Conservation (phyloP, 2,329 filamentous ascomycete species). For the Chaetomium sp. region DNA sequence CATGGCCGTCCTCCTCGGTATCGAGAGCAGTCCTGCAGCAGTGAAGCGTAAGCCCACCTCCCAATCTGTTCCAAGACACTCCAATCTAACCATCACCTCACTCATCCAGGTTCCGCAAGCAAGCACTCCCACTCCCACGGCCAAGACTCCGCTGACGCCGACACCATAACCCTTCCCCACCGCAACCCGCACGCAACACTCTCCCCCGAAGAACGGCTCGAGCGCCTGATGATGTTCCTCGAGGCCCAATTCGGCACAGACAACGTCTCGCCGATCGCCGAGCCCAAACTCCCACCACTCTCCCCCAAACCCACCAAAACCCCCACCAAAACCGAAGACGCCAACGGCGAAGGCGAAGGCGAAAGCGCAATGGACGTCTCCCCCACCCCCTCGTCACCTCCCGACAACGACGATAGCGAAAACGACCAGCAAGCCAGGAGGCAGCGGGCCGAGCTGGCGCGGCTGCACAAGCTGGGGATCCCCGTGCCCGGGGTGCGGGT, state of each 20-base stretch:
- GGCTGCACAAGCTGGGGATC: slow-evolving; percentile 81
- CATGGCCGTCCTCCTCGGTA: slow-evolving; percentile 86
- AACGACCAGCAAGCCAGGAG: slow-evolving; percentile 31
- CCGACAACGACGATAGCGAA: slow-evolving; percentile 35
- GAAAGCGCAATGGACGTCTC: slow-evolving; percentile 43
- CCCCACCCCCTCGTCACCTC: not conserved
- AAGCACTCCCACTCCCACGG: slow-evolving; percentile 57
- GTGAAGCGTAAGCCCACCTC: slow-evolving; percentile 71
- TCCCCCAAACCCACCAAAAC: slow-evolving; percentile 8
- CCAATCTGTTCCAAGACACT: not conserved
- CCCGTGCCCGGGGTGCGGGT: slow-evolving; percentile 88
- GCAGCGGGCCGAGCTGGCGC: slow-evolving; percentile 69
- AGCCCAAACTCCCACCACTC: slow-evolving; percentile 52
- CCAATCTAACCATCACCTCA: slow-evolving; percentile 33
- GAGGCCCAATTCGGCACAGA: slow-evolving; percentile 93
- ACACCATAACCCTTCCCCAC: slow-evolving; percentile 42
- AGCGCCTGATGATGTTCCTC: slow-evolving; percentile 90
- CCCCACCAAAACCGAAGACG: not conserved
- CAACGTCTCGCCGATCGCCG: slow-evolving; percentile 75
- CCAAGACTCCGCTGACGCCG: slow-evolving; percentile 40
- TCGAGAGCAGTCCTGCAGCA: slow-evolving; percentile 91
- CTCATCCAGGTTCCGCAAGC: slow-evolving; percentile 57
- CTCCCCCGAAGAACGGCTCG: slow-evolving; percentile 73
- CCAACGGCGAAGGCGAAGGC: too few species aligned
- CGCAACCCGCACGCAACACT: slow-evolving; percentile 75